phyloP scores from a whole-genome alignment of 257 asterid genomes.

The Plantago ovata region DNA sequence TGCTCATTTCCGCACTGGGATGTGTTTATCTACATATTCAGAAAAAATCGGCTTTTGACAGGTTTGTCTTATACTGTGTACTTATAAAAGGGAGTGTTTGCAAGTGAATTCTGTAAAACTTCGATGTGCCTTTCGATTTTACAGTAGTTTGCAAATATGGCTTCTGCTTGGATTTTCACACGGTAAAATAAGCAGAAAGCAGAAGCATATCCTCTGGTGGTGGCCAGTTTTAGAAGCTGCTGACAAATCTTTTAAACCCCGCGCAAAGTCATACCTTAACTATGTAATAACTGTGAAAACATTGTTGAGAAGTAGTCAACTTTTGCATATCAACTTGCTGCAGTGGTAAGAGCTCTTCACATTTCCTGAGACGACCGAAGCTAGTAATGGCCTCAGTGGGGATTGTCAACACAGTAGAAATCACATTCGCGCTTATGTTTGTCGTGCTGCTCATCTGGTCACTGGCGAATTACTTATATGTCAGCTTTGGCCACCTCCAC shows the following conservation, averaged over 20 bases:
- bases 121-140: too few relatives aligned
- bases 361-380: constrained; percentile 32
- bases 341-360: constrained; percentile 28
- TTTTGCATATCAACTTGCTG: constrained; percentile 1
- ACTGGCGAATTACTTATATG: constrained; percentile 33
- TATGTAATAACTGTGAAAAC: neutral
- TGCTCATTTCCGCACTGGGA: constrained; percentile 47
- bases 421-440: constrained; percentile 44
- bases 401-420: constrained; percentile 38
- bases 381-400: constrained; percentile 51
- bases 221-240: too few relatives aligned
- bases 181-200: too few relatives aligned
- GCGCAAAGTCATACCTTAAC: too few relatives aligned
- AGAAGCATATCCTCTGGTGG: too few relatives aligned
- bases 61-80: too few relatives aligned
- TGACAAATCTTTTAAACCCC: too few relatives aligned
- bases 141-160: too few relatives aligned
- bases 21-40: constrained; percentile 45
- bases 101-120: too few relatives aligned
- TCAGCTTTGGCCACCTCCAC: constrained; percentile 40
- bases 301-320: neutral
- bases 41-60: constrained; percentile 33
- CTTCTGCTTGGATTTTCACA: too few relatives aligned
- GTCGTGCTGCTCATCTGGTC: constrained; percentile 55
- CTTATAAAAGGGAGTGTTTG: neutral